phyloP scores from a whole-genome alignment of 257 asterid genomes.

The Capsicum baccatum region DNA sequence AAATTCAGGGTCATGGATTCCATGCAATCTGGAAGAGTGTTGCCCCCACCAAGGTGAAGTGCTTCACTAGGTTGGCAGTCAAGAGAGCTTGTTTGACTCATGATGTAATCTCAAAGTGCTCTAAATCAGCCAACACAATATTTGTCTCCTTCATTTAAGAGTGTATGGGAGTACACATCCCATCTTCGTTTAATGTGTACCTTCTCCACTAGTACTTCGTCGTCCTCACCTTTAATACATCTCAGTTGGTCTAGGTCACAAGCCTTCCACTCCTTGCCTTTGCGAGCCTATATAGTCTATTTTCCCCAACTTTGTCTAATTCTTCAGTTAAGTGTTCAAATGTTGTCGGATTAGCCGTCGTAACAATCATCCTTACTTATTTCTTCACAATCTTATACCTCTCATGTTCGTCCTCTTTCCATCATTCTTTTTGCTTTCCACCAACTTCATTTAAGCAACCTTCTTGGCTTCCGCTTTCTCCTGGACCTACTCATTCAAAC shows the following conservation, averaged over 20 bases:
- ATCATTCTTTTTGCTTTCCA: background rate
- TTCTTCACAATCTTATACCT: background rate
- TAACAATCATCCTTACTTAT: background rate
- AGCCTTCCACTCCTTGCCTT: background rate
- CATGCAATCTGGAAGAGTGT: no score
- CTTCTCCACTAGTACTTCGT: background rate
- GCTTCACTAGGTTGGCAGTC: no score
- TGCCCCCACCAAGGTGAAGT: no score
- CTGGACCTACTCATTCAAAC: background rate
- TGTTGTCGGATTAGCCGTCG: background rate
- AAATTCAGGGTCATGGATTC: no score
- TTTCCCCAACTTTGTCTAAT: background rate
- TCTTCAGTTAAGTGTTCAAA: background rate
- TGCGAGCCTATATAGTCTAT: background rate
- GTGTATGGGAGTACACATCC: background rate
- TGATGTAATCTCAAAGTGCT: background rate
- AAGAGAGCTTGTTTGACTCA: no score
- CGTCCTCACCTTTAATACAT: background rate
- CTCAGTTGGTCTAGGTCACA: background rate
- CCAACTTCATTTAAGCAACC: background rate
- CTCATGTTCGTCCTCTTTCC: background rate
- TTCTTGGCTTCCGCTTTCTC: background rate
- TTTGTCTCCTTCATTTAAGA: background rate
- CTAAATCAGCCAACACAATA: background rate
- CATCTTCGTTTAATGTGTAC: background rate